Conservation (phyloP, 2,329 filamentous ascomycete genomes). For the Paecilomyces sp. region DNA sequence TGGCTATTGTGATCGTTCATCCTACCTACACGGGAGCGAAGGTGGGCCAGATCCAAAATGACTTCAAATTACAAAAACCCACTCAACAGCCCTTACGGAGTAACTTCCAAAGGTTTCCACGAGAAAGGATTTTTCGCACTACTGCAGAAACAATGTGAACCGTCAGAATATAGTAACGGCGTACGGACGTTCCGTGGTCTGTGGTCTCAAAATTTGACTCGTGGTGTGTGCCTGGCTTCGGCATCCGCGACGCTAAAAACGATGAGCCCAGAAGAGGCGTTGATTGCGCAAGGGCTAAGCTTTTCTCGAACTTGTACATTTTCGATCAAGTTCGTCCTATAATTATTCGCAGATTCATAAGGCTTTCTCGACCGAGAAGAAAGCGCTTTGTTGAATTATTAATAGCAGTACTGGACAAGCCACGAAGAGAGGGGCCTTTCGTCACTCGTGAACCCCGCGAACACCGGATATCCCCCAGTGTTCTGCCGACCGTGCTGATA, state of each 20-base stretch:
- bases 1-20: no score
- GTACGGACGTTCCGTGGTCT: not conserved
- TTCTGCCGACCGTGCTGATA: not conserved
- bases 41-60: no score
- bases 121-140: no score
- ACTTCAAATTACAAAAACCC: no score
- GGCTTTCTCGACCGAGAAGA: not conserved
- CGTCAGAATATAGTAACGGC: no score
- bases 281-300: not conserved
- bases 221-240: not conserved
- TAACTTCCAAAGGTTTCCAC: no score
- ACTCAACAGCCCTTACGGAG: no score
- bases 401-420: no score
- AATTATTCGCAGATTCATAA: not conserved
- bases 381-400: not conserved
- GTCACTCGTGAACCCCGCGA: not conserved
- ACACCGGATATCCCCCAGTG: not conserved
- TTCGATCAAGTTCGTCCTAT: not conserved
- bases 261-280: not conserved
- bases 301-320: not conserved
- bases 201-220: not conserved
- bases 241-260: not conserved
- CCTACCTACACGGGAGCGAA: no score
- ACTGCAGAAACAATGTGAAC: no score
- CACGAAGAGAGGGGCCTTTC: not conserved